phyloP scores from a whole-genome alignment of 1,284 basidiomycete genomes.

The Ustilago shanxiensis region DNA sequence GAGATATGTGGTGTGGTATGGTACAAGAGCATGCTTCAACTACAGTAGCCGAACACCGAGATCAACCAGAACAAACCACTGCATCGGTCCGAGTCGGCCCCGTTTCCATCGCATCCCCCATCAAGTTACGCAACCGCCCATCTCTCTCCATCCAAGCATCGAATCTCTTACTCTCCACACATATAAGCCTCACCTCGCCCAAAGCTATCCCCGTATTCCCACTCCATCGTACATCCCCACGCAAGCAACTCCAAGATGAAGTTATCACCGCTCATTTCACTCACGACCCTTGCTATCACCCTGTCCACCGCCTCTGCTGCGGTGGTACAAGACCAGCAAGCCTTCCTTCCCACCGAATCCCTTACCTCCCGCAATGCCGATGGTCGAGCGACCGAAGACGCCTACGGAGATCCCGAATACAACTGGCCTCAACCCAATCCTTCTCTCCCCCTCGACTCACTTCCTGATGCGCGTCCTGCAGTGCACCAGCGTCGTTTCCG shows the following conservation, averaged over 20 bases:
- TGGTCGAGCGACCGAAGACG: constrained; percentile 39
- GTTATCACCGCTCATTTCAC: constrained; percentile 16
- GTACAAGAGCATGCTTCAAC: not conserved
- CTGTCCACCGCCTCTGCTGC: constrained; percentile 9
- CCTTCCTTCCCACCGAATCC: constrained; percentile 13
- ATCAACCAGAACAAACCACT: constrained; percentile 1
- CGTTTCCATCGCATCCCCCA: not conserved
- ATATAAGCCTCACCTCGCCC: not conserved
- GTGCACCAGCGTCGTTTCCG: constrained; percentile 34
- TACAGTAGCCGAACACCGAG: not conserved
- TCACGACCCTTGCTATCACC: constrained; percentile 27
- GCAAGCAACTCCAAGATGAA: constrained; percentile 35
- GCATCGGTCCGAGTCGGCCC: constrained; percentile 27
- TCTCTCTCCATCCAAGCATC: not conserved
- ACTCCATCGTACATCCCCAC: not conserved
- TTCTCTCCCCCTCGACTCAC: constrained; percentile 30
- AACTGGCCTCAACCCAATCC: constrained; percentile 29
- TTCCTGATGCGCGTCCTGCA: constrained; percentile 47
- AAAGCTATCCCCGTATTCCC: too few relatives aligned
- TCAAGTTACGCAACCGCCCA: not conserved
- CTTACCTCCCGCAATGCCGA: constrained; percentile 27
- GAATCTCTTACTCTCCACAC: too few relatives aligned
- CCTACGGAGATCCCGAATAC: constrained; percentile 45
- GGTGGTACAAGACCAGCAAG: not conserved
- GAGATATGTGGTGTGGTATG: not conserved